These are phyloP conservation scores for Echites panduratus DNA, from an alignment of 257 asterid species.

Conservation along the genomic window DNA sequence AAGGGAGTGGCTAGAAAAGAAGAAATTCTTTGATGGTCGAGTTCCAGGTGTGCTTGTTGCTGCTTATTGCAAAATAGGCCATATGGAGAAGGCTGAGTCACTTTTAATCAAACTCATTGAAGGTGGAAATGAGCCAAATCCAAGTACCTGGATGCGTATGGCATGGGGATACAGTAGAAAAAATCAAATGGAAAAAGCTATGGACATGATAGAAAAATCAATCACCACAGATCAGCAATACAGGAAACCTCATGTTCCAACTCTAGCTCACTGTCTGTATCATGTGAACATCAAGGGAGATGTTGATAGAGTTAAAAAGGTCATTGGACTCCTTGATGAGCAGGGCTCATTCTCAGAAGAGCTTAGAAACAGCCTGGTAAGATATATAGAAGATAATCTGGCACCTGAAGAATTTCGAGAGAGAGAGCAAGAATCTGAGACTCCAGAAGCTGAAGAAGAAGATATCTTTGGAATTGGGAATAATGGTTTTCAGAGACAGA, in stretches of 20 bases:
- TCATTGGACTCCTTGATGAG: constrained; percentile 27
- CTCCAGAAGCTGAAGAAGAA: background rate
- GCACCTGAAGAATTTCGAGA: background rate
- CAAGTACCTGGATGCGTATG: constrained; percentile 39
- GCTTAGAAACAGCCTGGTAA: constrained; percentile 23
- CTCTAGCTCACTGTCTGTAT: constrained; percentile 35
- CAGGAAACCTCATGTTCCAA: constrained; percentile 24
- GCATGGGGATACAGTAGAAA: constrained; percentile 32
- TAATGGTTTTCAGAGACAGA: too few species aligned
- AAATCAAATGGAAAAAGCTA: constrained; percentile 39
- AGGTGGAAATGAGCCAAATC: constrained; percentile 25
- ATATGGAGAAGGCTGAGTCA: constrained; percentile 32
- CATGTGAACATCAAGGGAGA: constrained; percentile 38
- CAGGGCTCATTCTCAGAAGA: constrained; percentile 20
- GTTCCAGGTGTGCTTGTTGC: constrained; percentile 28
- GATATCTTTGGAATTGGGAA: too few species aligned
- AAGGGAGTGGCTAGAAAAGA: constrained; percentile 29
- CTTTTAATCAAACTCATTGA: constrained; percentile 21
- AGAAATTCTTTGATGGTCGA: constrained; percentile 20
- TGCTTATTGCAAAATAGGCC: constrained; percentile 42
- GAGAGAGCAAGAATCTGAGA: background rate
- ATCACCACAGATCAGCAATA: background rate
- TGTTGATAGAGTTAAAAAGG: constrained; percentile 20
- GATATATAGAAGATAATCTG: constrained; percentile 15
- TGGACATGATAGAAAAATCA: constrained; percentile 29